These are phyloP conservation scores for Apiospora saccharicola DNA, from an alignment of 2,329 filamentous ascomycete species.

Conservation along the genomic window DNA sequence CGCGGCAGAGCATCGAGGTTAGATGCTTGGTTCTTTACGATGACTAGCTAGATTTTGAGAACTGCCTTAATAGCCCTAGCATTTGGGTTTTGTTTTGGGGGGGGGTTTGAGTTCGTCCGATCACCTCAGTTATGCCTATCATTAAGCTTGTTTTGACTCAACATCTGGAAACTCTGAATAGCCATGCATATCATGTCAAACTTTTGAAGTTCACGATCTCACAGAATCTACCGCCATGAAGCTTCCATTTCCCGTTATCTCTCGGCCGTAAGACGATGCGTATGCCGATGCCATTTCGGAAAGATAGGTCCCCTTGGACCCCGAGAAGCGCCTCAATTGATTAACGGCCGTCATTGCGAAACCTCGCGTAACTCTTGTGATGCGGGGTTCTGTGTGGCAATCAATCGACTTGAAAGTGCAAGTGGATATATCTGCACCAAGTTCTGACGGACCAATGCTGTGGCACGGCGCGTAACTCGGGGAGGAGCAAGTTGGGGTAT, in stretches of 20 bases:
- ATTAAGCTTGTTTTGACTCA: neutral
- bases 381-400: constrained; percentile 1
- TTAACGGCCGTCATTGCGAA: neutral
- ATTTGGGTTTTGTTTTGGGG: no score
- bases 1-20: constrained; percentile 67
- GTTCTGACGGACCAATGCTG: neutral
- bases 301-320: neutral
- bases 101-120: neutral
- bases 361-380: neutral
- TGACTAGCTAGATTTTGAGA: neutral
- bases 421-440: constrained; percentile 8
- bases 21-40: constrained; percentile 55
- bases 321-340: neutral
- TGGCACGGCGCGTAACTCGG: neutral
- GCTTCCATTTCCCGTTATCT: neutral
- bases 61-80: neutral
- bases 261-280: neutral
- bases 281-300: neutral
- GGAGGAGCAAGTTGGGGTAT: neutral
- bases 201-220: neutral
- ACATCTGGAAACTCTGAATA: neutral
- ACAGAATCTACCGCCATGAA: neutral
- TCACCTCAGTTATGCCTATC: neutral
- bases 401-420: constrained; percentile 1
- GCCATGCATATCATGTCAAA: neutral